These are phyloP conservation scores for Alternaria sp. DNA, from an alignment of 2,329 filamentous ascomycete species.

Conservation along the genomic window DNA sequence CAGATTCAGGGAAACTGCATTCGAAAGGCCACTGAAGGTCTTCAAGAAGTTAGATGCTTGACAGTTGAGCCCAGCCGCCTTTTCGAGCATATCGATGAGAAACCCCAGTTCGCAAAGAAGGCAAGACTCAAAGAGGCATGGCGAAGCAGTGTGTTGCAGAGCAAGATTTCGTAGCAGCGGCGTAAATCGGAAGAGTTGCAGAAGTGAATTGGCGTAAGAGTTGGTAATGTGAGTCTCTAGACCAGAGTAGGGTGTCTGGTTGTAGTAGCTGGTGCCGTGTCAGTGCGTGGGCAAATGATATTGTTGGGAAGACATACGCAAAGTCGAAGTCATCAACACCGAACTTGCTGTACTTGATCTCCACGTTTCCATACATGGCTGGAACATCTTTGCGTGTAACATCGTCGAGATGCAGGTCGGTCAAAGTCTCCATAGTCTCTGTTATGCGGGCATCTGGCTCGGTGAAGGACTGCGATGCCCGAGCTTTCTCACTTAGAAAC, in stretches of 20 bases:
- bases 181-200: conserved; percentile 91
- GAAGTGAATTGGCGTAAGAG: conserved; percentile 89
- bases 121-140: conserved; percentile 82
- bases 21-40: conserved; percentile 81
- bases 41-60: conserved; percentile 95
- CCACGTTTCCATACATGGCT: conserved; percentile 87
- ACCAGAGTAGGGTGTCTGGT: conserved; percentile 88
- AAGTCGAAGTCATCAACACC: conserved; percentile 99
- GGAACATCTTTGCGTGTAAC: conserved; percentile 82
- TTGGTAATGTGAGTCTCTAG: conserved; percentile 96
- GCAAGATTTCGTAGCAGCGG: conserved; percentile 86
- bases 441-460: conserved; percentile 38
- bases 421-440: conserved; percentile 69
- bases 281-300: conserved; percentile 6
- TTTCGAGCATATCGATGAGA: conserved; percentile 97
- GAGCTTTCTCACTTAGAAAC: conserved; percentile 91
- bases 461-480: conserved; percentile 59
- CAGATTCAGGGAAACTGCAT: conserved; percentile 76
- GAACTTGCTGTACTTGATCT: conserved; percentile 99
- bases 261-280: conserved; percentile 73
- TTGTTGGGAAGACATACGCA: conserved; percentile 60
- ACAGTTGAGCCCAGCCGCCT: conserved; percentile 90
- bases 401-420: conserved; percentile 71
- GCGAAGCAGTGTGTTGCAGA: conserved; percentile 84
- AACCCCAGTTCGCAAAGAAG: conserved; percentile 94